Base-by-base conservation (phyloP, 768 basidiomycete species). In the Kwoniella sp. region DNA sequence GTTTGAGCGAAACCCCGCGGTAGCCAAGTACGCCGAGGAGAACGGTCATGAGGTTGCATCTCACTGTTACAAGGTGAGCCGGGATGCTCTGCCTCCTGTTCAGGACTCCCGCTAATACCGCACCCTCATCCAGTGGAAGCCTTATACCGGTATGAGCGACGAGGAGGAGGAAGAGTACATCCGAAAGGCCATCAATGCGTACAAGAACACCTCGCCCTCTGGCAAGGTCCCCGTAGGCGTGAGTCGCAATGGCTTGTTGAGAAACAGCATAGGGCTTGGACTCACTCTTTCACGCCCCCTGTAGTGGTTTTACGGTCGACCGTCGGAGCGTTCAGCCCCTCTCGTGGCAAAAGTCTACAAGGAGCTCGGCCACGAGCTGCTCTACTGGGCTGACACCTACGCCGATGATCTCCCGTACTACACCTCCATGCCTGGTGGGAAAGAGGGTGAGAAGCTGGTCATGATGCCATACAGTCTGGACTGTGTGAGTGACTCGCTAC, bases 331-430 rank as follows among this genome's bases (percentile, higher is more conserved):
- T 14, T 61, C 67, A 2, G 43, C 38, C 2, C 45, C 58, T 5
- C 49, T 72, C 3, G 46, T 72, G 7, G 51, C 56, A 14, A 69
- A 70, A 29, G 62, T 72, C 1, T 69, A 69, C 56, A 37, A 42
- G 25, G 66, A 68, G 50, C 56, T 63, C 17, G 66, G 63, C 19
- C 63, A 58, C 38, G 59, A 65, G 44, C 48, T 67, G 8, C 59
- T 62, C n/a, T 54, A 45, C 31, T 61, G 46, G 57, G 50, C 60
- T 0, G 65, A 67, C 38, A 52, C 65, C 7, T 67, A 64, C 34
- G 65, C 61, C 33, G 66, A 68, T 46, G 67, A 69, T 43, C 41
- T 69, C 4, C 67, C 67, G 6, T 59, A 65, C 56, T 69, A 62
- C 58, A 53, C 49, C 0, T 12, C 38, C 4, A 56, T 55, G 53